Evolutionary conservation across 805 yeast genomes (phyloP).

Genomic region (Lipomyces starkeyi): DNA sequence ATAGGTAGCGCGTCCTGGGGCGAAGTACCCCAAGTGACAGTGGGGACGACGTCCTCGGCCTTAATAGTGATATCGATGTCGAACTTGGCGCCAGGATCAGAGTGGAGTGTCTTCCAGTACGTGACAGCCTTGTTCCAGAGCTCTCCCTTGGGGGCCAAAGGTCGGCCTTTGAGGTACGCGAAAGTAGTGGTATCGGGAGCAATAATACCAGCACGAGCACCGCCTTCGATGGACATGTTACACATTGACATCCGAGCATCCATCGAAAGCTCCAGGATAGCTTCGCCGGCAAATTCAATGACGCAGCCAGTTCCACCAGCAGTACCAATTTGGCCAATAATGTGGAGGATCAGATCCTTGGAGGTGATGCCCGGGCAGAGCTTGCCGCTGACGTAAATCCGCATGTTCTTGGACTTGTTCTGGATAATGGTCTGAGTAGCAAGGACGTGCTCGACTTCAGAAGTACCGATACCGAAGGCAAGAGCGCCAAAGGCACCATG

Average conservation of each 20-base stretch:
- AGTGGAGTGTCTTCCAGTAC: constrained; percentile 87
- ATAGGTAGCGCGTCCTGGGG: constrained; percentile 99
- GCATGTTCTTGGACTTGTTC: constrained; percentile 95
- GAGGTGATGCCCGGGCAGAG: constrained; percentile 90
- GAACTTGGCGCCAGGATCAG: constrained; percentile 89
- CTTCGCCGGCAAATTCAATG: constrained; percentile 95
- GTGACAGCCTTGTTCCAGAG: constrained; percentile 94
- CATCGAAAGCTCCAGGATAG: constrained; percentile 87
- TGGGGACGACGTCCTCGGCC: constrained; percentile 88
- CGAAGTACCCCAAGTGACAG: constrained; percentile 99
- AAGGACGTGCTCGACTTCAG: constrained; percentile 97
- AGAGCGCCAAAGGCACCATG: constrained; percentile 98
- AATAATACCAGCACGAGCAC: constrained; percentile 99
- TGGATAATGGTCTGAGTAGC: constrained; percentile 97
- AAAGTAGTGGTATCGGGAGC: constrained; percentile 91
- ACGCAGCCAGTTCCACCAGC: constrained; percentile 99
- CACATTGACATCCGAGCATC: constrained; percentile 99
- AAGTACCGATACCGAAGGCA: constrained; percentile 98
- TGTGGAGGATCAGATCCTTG: constrained; percentile 91
- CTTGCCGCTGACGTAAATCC: constrained; percentile 83
- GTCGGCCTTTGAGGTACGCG: constrained; percentile 89
- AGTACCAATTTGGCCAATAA: constrained; percentile 95
- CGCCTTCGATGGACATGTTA: constrained; percentile 98
- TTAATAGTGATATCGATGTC: constrained; percentile 82
- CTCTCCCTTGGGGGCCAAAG: constrained; percentile 89